phyloP scores from a whole-genome alignment of 192 early-diverging fungal species.

The Thoreauomyces humboldtii region DNA sequence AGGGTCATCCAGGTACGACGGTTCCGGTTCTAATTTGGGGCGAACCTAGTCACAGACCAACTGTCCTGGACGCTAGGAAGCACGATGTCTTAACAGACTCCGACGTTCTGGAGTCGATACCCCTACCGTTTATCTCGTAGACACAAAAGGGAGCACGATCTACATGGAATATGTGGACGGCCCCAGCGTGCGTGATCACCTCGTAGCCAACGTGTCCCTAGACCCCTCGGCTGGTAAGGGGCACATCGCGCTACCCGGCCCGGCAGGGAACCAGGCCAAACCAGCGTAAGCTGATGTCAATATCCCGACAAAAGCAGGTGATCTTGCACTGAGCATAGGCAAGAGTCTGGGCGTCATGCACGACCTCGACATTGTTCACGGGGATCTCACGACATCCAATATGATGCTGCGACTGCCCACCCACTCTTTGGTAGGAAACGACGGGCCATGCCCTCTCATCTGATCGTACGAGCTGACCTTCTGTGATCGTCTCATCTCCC shows the following conservation, averaged over 20 bases:
- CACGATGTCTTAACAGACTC: conserved; percentile 76
- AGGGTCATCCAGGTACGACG: conserved; percentile 64
- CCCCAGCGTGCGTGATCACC: conserved; percentile 66
- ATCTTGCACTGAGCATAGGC: conserved; percentile 34
- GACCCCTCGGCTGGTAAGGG: background rate
- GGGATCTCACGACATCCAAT: conserved; percentile 97
- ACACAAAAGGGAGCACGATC: conserved; percentile 66
- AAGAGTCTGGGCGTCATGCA: conserved; percentile 78
- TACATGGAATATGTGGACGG: conserved; percentile 92
- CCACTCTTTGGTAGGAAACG: conserved; percentile 49
- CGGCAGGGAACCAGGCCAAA: no score
- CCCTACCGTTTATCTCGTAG: conserved; percentile 80
- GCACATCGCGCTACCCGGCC: no score
- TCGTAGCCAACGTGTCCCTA: background rate
- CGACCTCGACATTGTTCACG: conserved; percentile 83
- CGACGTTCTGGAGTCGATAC: conserved; percentile 70
- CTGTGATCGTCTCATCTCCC: background rate
- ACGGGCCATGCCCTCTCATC: no score
- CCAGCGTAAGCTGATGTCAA: no score
- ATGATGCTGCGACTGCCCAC: conserved; percentile 65
- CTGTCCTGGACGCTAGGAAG: conserved; percentile 54
- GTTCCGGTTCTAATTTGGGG: background rate
- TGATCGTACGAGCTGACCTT: no score
- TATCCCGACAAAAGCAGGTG: no score
- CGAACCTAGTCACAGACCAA: background rate